Conservation (phyloP, 768 basidiomycete genomes). For the Tephrocybe sp. region DNA sequence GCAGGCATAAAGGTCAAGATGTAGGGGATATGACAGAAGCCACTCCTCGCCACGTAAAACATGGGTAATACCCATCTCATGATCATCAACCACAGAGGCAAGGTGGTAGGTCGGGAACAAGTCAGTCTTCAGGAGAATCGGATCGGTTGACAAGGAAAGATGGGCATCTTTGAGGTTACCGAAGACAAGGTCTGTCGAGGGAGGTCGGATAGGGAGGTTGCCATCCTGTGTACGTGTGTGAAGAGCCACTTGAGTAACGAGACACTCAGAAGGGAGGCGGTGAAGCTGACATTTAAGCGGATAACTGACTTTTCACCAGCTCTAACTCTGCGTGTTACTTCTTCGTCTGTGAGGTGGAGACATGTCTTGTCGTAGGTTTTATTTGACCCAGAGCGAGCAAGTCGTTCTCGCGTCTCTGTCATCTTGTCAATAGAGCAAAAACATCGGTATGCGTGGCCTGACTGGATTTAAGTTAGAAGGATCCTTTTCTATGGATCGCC, state of each 20-base stretch:
- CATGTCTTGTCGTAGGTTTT: conserved; percentile 88
- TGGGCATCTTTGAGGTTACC: conserved; percentile 72
- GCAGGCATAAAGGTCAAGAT: conserved; percentile 84
- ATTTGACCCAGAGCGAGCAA: conserved; percentile 72
- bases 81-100: conserved; percentile 93
- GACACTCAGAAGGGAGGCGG: background rate
- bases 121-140: conserved; percentile 90
- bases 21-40: conserved; percentile 89
- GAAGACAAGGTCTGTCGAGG: conserved; percentile 72
- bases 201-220: conserved; percentile 46
- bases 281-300: conserved; percentile 74
- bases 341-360: conserved; percentile 82
- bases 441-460: conserved; percentile 89
- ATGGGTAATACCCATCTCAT: conserved; percentile 94
- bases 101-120: conserved; percentile 95
- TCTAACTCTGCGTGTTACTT: conserved; percentile 67
- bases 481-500: background rate
- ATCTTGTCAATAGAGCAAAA: conserved; percentile 84
- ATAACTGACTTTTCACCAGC: conserved; percentile 80
- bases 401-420: conserved; percentile 58
- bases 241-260: background rate
- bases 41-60: conserved; percentile 98
- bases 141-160: conserved; percentile 81
- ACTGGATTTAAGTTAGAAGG: conserved; percentile 37
- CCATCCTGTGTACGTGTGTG: conserved; percentile 47